phyloP scores from a whole-genome alignment of 139 green algal genomes.

The Chlorella sp. region DNA sequence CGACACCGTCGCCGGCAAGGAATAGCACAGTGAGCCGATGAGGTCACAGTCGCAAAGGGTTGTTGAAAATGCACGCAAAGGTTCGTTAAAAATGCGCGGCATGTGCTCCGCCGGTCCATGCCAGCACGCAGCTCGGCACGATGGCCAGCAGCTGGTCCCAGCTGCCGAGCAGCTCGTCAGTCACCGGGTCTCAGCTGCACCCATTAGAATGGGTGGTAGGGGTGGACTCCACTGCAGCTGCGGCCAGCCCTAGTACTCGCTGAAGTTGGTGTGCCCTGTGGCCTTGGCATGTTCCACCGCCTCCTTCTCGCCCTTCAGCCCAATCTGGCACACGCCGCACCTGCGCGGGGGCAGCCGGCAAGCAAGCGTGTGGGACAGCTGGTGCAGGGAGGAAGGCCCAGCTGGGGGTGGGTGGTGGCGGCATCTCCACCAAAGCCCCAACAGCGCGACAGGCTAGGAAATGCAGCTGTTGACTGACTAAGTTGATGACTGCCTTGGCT shows the following conservation, averaged over 20 bases:
- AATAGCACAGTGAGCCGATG: too few relatives aligned
- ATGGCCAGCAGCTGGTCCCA: too few relatives aligned
- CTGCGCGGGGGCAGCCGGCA: neutral
- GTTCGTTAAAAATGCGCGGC: too few relatives aligned
- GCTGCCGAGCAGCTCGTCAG: too few relatives aligned
- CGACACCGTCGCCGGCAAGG: too few relatives aligned
- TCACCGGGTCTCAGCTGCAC: too few relatives aligned
- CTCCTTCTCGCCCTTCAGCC: slow-evolving; percentile 86
- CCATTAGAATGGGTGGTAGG: too few relatives aligned
- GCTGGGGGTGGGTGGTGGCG: neutral
- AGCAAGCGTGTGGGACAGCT: neutral
- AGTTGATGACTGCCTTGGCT: too few relatives aligned
- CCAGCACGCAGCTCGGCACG: too few relatives aligned
- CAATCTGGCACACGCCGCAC: slow-evolving; percentile 84
- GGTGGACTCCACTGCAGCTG: too few relatives aligned
- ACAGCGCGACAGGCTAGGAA: neutral
- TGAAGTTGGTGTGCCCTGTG: slow-evolving; percentile 81
- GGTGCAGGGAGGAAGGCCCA: neutral
- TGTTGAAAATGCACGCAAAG: neutral
- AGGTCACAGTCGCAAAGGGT: too few relatives aligned
- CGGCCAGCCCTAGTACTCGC: slow-evolving; percentile 53
- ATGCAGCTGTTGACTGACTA: neutral
- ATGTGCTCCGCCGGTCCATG: too few relatives aligned
- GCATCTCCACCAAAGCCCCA: neutral
- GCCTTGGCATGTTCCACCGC: slow-evolving; percentile 85